Evolutionary conservation across 1,139 yeast species (phyloP), one percentile per base, ranked within the genome.

Genomic region (Yamadazyma conglobata): DNA sequence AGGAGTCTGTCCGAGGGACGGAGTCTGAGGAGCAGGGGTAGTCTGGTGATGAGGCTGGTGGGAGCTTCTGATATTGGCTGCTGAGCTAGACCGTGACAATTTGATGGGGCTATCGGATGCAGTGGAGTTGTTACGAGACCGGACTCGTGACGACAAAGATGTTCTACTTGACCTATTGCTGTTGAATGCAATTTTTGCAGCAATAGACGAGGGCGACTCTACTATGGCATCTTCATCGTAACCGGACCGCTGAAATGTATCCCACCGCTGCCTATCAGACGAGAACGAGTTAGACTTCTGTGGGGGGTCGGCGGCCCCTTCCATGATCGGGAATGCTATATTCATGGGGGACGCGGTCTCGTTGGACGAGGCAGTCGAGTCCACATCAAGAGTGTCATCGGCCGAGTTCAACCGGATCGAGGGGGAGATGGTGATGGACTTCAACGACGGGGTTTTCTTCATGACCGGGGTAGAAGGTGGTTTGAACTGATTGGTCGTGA

Each of bases 371-470:
- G 39, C 31, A 5, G 37, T 30, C 8, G 40, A 35, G 15, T 41
- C 44, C 9, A 32, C 12, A 14, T 40, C 46, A 6, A 39, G 24
- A 10, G 31, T 29, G 18, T 42, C 46, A 12, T 25, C 24, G 6
- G 39, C 44, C 3, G 37, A 32, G 15, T 39, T 38, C 13, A 39
- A 20, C 28, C 65, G 40, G 3, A 55, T 42, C 22, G 64, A 60
- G 3, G 70, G 70, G 4, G 70, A 62, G 5, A 64, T 63, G 3
- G 69, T 61, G 19, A 64, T 52, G 8, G 69, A 60, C 34, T 63
- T 64, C 16, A 64, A 42, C 3, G 68, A 61, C 6, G 67, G 62
- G 2, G 66, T 51, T 32, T 54, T 53, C n/a, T 38, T 41, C 11
- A 47, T 39, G 14, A 42, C 32, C 12, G 59, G 57, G 12, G 54